Base-by-base conservation (phyloP, 2,329 filamentous ascomycete species). In the Colletotrichum orbiculare region DNA sequence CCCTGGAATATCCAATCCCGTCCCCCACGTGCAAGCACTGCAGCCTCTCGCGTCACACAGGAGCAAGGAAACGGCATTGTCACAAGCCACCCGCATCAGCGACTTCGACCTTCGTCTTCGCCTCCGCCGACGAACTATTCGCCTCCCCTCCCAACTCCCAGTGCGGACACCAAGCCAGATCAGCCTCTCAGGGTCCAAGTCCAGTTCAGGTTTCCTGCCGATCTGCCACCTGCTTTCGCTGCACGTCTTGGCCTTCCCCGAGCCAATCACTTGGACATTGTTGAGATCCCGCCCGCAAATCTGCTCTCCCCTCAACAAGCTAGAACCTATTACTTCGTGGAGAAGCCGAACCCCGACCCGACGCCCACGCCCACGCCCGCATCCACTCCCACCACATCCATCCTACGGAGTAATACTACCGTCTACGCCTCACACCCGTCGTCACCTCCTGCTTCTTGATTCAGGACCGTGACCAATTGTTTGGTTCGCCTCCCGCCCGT, bases 401-500 rank as follows among this genome's bases (percentile, higher is more conserved):
- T 37, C 49, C 49, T n/a, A 9, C n/a, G 6, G 43, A 17, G 43
- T 46, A n/a, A 46, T 25, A 25, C 25, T 25, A 25, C 25, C 25
- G 25, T 25, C 3, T 25, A 25, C 25, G 25, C 25, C 25, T 25
- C 25, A 25, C 25, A 25, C 25, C 4, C 25, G 25, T 5, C 25
- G 25, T 25, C 25, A 25, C 25, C 25, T 25, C 25, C 25, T 25
- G 25, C 25, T 25, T 25, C 25, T 25, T 5, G 25, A 25, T 34
- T 35, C n/a, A 8, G 42, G n/a, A 43, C 42, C 41, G 61, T 62
- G 56, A 48, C 62, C 66, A 66, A 67, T 67, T 46, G 57, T 42
- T 48, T 55, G 53, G 49, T 35, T 67, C 63, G 66, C 56, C 62
- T 67, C 47, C 57, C 49, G 37, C 66, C 37, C 66, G 66, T 67